Conservation (phyloP, 345 rosid genomes). For the Citrus trifoliata region DNA sequence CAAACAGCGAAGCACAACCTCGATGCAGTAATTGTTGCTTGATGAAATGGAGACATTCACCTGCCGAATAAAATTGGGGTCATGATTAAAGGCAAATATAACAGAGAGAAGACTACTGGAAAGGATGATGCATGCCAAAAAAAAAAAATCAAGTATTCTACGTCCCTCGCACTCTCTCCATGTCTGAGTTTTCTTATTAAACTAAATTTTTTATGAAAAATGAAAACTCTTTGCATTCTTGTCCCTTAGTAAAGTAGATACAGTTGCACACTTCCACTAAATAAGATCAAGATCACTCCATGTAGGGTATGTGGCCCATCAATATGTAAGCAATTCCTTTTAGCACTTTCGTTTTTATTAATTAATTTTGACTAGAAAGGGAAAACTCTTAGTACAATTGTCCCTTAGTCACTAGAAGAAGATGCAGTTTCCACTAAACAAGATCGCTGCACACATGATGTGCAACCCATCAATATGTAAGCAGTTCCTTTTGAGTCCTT, state of each 20-base stretch:
- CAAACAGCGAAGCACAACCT: slow-evolving; percentile 83
- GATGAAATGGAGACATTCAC: slow-evolving; percentile 74
- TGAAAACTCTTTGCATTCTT: background rate
- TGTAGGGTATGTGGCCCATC: background rate
- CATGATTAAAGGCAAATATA: slow-evolving; percentile 4
- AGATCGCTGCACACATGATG: background rate
- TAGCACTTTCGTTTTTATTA: background rate
- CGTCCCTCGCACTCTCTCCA: background rate
- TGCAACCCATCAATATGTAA: background rate
- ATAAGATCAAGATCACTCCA: slow-evolving; percentile 5
- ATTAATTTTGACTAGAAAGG: too few relatives aligned
- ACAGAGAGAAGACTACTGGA: background rate
- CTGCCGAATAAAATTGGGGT: slow-evolving; percentile 38
- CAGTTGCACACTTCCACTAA: background rate
- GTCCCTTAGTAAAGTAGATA: slow-evolving; percentile 2
- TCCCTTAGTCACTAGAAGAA: background rate
- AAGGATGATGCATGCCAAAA: background rate
- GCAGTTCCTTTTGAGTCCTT: background rate
- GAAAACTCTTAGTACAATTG: background rate
- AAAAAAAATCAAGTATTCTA: background rate
- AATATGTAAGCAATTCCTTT: background rate
- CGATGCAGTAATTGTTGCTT: slow-evolving; percentile 72
- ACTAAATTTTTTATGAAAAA: background rate
- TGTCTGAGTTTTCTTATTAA: background rate
- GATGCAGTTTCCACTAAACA: background rate